Conservation (phyloP, 2,329 filamentous ascomycete genomes). For the Alternaria gaisen region DNA sequence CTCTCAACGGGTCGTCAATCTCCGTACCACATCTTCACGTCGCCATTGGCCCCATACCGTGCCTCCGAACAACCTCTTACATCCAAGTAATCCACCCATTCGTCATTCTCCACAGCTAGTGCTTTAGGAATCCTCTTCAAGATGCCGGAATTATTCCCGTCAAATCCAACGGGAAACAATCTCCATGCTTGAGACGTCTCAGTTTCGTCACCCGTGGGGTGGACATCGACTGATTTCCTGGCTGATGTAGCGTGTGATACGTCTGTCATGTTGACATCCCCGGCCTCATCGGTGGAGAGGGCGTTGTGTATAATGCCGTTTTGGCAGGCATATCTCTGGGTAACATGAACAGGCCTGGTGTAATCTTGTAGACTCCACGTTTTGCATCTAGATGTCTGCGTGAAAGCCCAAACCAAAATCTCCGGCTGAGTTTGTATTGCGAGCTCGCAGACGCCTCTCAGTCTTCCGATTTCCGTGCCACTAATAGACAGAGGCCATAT, state of each 20-base stretch:
- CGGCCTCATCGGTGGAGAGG: conserved; percentile 11
- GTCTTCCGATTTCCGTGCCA: conserved; percentile 59
- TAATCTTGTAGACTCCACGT: conserved; percentile 57
- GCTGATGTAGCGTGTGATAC: neutral
- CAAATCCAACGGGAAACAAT: conserved; percentile 24
- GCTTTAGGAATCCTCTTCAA: conserved; percentile 29
- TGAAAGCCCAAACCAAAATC: conserved; percentile 64
- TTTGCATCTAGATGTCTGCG: conserved; percentile 54
- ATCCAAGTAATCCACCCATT: conserved; percentile 39
- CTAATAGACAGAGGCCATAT: conserved; percentile 61
- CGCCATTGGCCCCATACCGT: conserved; percentile 42
- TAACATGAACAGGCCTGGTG: conserved; percentile 11
- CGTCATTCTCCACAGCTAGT: conserved; percentile 42
- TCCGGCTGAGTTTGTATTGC: conserved; percentile 57
- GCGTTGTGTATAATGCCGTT: conserved; percentile 39
- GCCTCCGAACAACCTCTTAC: conserved; percentile 35
- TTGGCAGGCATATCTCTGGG: conserved; percentile 28
- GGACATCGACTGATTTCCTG: neutral
- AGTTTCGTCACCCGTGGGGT: neutral
- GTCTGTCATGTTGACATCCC: conserved; percentile 27
- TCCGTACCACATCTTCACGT: conserved; percentile 32
- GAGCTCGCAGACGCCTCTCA: conserved; percentile 60
- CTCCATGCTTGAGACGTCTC: conserved; percentile 9
- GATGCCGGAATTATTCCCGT: conserved; percentile 30
- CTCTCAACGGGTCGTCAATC: neutral